phyloP scores from a whole-genome alignment of 148 eudicot genomes.

The Fagopyrum homotropicum region DNA sequence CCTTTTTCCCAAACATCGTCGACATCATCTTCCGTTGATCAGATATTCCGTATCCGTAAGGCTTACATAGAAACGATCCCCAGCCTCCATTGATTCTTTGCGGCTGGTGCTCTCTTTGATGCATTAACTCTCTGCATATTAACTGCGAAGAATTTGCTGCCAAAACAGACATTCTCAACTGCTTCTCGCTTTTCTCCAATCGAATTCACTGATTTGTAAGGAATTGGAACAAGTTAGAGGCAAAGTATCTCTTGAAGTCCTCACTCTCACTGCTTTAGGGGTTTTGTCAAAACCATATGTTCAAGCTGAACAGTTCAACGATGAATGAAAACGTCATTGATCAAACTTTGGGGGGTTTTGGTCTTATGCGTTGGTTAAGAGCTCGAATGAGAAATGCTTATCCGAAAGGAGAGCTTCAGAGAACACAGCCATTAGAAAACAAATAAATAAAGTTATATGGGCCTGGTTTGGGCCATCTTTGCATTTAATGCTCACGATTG shows the following conservation, averaged over 20 bases:
- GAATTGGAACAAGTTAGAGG: neutral
- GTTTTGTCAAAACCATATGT: neutral
- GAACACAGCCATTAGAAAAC: neutral
- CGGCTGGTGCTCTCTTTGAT: neutral
- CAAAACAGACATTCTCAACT: neutral
- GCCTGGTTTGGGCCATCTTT: too few species aligned
- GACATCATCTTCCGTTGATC: neutral
- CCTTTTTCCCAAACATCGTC: neutral
- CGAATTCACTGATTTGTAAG: neutral
- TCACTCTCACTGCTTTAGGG: neutral
- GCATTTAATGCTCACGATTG: too few species aligned
- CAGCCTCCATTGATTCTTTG: neutral
- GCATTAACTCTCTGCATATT: neutral
- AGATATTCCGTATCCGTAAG: neutral
- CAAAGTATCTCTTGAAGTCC: neutral
- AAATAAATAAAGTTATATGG: too few species aligned
- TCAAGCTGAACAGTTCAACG: neutral
- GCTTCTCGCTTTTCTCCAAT: neutral
- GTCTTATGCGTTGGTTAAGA: neutral
- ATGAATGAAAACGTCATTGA: neutral
- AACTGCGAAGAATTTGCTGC: neutral
- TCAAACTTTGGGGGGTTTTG: neutral
- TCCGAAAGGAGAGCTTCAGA: conserved; percentile 2
- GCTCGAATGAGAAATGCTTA: neutral
- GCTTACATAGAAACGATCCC: neutral